phyloP scores from a whole-genome alignment of 2,329 filamentous ascomycete genomes.

The Apiospora marii region DNA sequence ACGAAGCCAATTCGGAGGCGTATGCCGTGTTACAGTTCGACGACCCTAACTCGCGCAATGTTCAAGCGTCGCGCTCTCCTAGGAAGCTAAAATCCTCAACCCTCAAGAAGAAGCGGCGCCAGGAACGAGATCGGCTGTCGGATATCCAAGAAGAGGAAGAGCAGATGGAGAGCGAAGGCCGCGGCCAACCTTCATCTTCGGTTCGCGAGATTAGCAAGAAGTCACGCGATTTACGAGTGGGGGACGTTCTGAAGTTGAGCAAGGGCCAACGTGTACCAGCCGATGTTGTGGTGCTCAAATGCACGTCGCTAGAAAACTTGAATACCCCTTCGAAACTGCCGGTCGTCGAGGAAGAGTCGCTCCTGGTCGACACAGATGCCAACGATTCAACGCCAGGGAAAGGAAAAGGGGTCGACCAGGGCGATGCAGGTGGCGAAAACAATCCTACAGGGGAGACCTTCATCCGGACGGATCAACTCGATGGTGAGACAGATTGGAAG shows the following conservation, averaged over 20 bases:
- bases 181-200: slow-evolving; percentile 53
- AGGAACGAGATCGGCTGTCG: slow-evolving; percentile 57
- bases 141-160: slow-evolving; percentile 77
- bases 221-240: slow-evolving; percentile 88
- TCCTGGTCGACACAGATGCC: slow-evolving; percentile 46
- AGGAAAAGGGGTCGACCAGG: slow-evolving; percentile 40
- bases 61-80: slow-evolving; percentile 45
- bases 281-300: slow-evolving; percentile 92
- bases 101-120: slow-evolving; percentile 46
- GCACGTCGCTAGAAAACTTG: slow-evolving; percentile 65
- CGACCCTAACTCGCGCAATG: slow-evolving; percentile 52
- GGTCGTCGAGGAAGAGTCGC: slow-evolving; percentile 45
- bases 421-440: slow-evolving; percentile 39
- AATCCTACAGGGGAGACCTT: slow-evolving; percentile 84
- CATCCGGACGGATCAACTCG: slow-evolving; percentile 95
- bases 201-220: slow-evolving; percentile 77
- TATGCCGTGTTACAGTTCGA: slow-evolving; percentile 82
- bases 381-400: slow-evolving; percentile 45
- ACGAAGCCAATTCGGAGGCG: slow-evolving; percentile 91
- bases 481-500: slow-evolving; percentile 99
- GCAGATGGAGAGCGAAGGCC: slow-evolving; percentile 53
- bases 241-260: slow-evolving; percentile 90
- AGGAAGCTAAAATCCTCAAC: slow-evolving; percentile 57
- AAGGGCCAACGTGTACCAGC: slow-evolving; percentile 95
- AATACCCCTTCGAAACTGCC: slow-evolving; percentile 37